Conservation (phyloP, 305 asterid genomes). For the Euphrasia arctica region DNA sequence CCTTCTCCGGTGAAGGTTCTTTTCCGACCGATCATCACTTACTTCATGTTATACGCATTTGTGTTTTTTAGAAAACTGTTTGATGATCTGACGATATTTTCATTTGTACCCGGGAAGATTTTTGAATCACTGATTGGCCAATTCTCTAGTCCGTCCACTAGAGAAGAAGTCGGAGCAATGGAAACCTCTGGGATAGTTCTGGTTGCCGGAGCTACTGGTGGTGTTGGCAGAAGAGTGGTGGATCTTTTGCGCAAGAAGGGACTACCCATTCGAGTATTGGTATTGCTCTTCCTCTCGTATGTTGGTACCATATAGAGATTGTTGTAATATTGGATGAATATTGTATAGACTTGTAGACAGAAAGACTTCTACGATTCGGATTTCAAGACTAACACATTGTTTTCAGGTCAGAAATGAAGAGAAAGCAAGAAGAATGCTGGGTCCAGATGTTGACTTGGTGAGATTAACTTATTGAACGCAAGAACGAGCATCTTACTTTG, state of each 20-base stretch:
- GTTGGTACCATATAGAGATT: too few species aligned
- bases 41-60: conserved; percentile 22
- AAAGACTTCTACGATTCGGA: conserved; percentile 13
- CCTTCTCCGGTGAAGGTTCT: conserved; percentile 92
- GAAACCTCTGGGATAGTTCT: conserved; percentile 56
- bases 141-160: conserved; percentile 80
- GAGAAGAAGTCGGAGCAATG: conserved; percentile 59
- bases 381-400: conserved; percentile 8
- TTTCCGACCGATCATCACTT: conserved; percentile 25
- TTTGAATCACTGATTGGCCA: conserved; percentile 85
- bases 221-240: conserved; percentile 94
- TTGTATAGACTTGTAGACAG: too few species aligned
- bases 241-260: conserved; percentile 65
- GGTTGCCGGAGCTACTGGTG: conserved; percentile 97
- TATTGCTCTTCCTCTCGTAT: conserved; percentile 20
- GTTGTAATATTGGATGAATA: too few species aligned
- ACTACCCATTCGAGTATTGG: conserved; percentile 70
- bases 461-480: not conserved
- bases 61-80: conserved; percentile 2
- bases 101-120: conserved; percentile 50
- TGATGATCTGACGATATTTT: conserved; percentile 42
- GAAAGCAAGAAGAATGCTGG: conserved; percentile 89
- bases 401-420: conserved; percentile 91
- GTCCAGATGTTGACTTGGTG: conserved; percentile 84
- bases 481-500: not conserved